A percentile compares a stretch with the other conserved stretches of the same genome.
Evolutionary conservation across 441 rosid genomes (phyloP).

Genomic region (Adansonia grandidieri): DNA sequence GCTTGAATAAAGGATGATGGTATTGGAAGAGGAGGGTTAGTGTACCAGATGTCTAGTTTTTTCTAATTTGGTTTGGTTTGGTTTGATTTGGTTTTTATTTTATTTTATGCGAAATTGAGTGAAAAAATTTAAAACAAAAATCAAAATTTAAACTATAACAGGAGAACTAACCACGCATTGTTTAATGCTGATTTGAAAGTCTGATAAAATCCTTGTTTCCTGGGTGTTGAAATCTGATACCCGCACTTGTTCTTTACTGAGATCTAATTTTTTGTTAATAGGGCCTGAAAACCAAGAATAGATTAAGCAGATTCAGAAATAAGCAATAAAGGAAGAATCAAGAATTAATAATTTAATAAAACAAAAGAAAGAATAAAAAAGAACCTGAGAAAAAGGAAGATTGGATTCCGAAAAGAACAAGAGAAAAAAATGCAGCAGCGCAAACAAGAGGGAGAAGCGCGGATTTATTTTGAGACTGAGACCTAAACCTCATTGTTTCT

Average conservation of each 20-base stretch:
- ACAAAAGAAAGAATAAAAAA: conserved; percentile 3
- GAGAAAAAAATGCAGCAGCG: conserved; percentile 56
- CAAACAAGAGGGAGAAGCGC: conserved; percentile 59
- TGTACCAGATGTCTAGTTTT: no score
- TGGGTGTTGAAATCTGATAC: conserved; percentile 43
- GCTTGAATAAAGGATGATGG: no score
- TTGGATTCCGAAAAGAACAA: conserved; percentile 67
- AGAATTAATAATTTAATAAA: not conserved
- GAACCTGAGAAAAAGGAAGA: conserved; percentile 74
- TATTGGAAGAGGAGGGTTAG: no score
- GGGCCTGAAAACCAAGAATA: conserved; percentile 33
- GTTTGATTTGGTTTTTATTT: no score
- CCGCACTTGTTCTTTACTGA: conserved; percentile 42
- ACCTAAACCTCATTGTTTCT: conserved; percentile 47
- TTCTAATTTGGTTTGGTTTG: no score
- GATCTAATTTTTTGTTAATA: conserved; percentile 34
- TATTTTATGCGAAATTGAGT: no score
- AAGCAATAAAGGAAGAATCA: not conserved
- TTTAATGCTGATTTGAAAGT: conserved; percentile 60
- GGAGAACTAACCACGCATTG: conserved; percentile 69
- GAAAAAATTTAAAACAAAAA: not conserved
- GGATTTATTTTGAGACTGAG: conserved; percentile 43
- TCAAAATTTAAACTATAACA: not conserved
- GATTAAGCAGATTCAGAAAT: not conserved
- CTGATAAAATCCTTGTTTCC: conserved; percentile 44